Evolutionary conservation across 1,284 basidiomycete species (phyloP).

Genomic region (Marasmius tenuissimus): DNA sequence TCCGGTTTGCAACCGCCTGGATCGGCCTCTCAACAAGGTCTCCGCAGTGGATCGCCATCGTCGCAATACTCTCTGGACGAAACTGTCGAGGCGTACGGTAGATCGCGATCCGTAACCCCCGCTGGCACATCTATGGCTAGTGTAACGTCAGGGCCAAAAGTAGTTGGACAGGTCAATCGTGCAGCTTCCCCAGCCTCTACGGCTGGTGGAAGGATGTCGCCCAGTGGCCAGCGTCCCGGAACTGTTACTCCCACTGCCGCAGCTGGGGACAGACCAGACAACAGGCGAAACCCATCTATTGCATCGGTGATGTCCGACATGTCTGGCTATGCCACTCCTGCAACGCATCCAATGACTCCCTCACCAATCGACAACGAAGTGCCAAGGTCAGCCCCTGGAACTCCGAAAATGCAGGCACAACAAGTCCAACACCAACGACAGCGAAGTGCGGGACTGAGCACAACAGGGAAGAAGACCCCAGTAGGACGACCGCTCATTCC

Average conservation of each 20-base stretch:
- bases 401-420: slow-evolving; percentile 17
- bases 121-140: slow-evolving; percentile 43
- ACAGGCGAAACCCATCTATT: slow-evolving; percentile 56
- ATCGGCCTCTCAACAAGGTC: slow-evolving; percentile 16
- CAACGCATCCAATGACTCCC: slow-evolving; percentile 29
- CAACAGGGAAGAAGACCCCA: slow-evolving; percentile 11
- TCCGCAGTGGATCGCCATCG: slow-evolving; percentile 11
- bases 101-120: slow-evolving; percentile 5
- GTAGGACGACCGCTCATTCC: slow-evolving; percentile 52
- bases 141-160: slow-evolving; percentile 12
- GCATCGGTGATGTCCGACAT: slow-evolving; percentile 65
- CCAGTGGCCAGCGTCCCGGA: slow-evolving; percentile 24
- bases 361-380: not conserved
- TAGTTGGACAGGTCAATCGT: slow-evolving; percentile 13
- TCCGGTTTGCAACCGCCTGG: slow-evolving; percentile 30
- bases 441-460: slow-evolving; percentile 17
- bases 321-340: slow-evolving; percentile 55
- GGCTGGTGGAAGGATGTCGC: slow-evolving; percentile 26
- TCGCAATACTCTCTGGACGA: slow-evolving; percentile 18
- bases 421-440: slow-evolving; percentile 26
- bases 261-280: not conserved
- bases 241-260: slow-evolving; percentile 29
- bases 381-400: slow-evolving; percentile 5
- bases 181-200: slow-evolving; percentile 19
- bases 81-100: slow-evolving; percentile 9